These are phyloP conservation scores for Citrus reticulata DNA, from an alignment of 345 rosid genomes.

Conservation along the genomic window DNA sequence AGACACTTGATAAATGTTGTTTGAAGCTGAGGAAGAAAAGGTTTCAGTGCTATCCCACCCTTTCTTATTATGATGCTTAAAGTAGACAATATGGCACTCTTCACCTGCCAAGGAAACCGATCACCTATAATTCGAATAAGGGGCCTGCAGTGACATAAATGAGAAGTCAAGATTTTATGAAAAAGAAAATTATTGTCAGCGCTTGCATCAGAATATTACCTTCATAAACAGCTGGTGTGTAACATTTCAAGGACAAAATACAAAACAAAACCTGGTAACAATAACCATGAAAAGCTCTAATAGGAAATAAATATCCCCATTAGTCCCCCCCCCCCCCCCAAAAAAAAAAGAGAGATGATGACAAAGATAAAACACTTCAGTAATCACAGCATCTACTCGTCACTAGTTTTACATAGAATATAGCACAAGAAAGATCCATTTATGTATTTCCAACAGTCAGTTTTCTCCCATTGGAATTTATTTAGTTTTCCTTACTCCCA, in stretches of 20 bases:
- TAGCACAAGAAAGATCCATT: neutral
- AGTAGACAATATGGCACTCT: conserved; percentile 89
- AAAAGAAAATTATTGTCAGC: neutral
- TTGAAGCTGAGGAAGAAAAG: conserved; percentile 98
- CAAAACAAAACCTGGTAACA: neutral
- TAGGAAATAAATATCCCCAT: neutral
- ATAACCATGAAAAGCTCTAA: neutral
- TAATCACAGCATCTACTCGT: neutral
- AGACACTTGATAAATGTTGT: conserved; percentile 93
- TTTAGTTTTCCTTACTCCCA: neutral
- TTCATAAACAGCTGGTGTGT: neutral
- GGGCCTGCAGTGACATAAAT: conserved; percentile 58
- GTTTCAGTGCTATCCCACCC: conserved; percentile 87
- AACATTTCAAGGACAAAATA: neutral
- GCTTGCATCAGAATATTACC: neutral
- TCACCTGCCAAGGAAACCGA: conserved; percentile 99
- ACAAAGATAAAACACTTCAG: neutral
- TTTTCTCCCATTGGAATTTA: neutral
- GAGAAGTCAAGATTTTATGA: neutral
- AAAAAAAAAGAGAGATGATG: neutral
- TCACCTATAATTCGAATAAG: conserved; percentile 96
- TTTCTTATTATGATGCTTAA: conserved; percentile 71
- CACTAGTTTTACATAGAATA: neutral
- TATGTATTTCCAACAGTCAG: conserved; percentile 1
- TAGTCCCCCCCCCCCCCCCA: no score